Base-by-base conservation (phyloP, 108 stramenopile genomes). In the Mediolabrus comicus region DNA sequence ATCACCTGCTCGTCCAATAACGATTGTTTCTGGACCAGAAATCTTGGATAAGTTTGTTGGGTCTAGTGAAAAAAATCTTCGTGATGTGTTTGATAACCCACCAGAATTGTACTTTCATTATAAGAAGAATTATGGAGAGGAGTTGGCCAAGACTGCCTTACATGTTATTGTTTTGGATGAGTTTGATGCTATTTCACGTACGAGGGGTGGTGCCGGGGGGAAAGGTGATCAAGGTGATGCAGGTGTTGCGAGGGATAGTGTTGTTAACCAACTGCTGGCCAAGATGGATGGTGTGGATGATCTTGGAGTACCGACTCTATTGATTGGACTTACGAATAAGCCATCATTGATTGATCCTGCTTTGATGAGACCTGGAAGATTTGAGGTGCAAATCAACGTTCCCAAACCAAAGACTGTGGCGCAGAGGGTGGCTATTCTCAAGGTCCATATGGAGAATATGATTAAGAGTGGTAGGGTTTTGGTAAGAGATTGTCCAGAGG, bases 251-350 rank as follows among this genome's bases (percentile, higher is more conserved):
- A 39, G 93, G 14, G 87, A 87, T 62, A 73, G 77, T 59, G 86
- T 82, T 10, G 89, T 92, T 29, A 87, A 87, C 59, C 83, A 85
- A 69, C 65, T 98, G 2, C 76, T 98, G 57, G 92, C 95, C 27
- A 96, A 93, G 52, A 97, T 98, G 92, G 98, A 97, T 64, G 98
- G 98, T 27, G 89, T 91, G 62, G 90, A 94, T 59, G 86, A 89
- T 1, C 59, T 93, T 16, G 72, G 81, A 16, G 93, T 96, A 19
- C 94, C 94, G 0, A 96, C 95, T 14, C 83, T 98, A 7, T 84
- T 97, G 14, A 89, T 97, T 65, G 98, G 95, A 24, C 66, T 96
- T 75, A 98, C 98, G 9, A 98, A 98, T 69, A 86, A 95, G 41
- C 84, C 87, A 31, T 91, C 91, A 32, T 83, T 98, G 41, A 86